These are phyloP conservation scores for Arthrobotrys conoides DNA, from an alignment of 2,329 filamentous ascomycete species.

Conservation along the genomic window DNA sequence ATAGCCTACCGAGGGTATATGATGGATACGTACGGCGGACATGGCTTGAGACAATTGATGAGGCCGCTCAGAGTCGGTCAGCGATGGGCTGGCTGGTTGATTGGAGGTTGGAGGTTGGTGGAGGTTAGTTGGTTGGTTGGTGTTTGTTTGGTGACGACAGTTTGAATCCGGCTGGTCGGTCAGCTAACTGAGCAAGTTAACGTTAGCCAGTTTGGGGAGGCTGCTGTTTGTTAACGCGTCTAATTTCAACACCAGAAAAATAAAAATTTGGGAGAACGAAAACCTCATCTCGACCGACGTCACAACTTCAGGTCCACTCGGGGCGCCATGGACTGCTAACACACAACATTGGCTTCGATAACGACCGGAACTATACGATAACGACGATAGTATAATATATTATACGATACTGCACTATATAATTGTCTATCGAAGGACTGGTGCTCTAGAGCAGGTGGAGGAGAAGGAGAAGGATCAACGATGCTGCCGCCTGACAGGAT, in stretches of 20 bases:
- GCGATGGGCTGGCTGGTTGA: not conserved
- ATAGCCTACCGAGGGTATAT: not conserved
- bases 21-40: constrained; percentile 26
- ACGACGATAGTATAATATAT: not conserved
- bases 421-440: not conserved
- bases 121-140: not conserved
- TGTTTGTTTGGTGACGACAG: not conserved
- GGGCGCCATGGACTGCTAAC: not conserved
- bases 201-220: too few relatives aligned
- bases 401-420: not conserved
- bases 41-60: constrained; percentile 20
- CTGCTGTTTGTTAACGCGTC: not conserved
- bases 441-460: too few relatives aligned
- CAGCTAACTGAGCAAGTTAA: too few relatives aligned
- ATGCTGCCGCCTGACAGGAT: constrained; percentile 33
- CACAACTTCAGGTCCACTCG: not conserved
- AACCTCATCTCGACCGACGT: constrained; percentile 5
- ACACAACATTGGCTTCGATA: too few relatives aligned
- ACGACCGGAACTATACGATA: too few relatives aligned
- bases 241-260: constrained; percentile 20
- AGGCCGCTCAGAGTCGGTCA: constrained; percentile 1
- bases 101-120: not conserved
- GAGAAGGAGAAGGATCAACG: not conserved
- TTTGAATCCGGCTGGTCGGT: too few relatives aligned
- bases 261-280: not conserved